phyloP scores from a whole-genome alignment of 768 basidiomycete species.

The Suillus subalutaceus region DNA sequence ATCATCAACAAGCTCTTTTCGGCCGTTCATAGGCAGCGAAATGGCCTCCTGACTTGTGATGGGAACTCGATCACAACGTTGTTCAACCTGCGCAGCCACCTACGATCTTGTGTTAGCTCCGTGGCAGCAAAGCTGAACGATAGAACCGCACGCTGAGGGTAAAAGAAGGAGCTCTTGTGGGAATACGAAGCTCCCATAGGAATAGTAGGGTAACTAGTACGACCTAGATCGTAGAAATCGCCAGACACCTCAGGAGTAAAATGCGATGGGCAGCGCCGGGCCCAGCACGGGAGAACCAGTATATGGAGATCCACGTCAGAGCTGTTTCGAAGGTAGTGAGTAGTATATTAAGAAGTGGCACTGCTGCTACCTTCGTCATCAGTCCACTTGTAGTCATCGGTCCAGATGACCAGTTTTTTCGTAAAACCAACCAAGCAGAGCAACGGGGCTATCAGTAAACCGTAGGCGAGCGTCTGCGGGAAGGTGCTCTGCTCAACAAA shows the following conservation, averaged over 20 bases:
- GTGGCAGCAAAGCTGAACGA: background rate
- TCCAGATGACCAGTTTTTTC: conserved; percentile 49
- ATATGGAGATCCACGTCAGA: conserved; percentile 39
- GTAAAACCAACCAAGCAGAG: conserved; percentile 50
- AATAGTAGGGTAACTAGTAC: background rate
- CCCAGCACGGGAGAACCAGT: conserved; percentile 37
- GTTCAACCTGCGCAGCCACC: conserved; percentile 41
- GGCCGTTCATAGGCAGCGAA: conserved; percentile 58
- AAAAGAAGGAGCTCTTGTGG: conserved; percentile 75
- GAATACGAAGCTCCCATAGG: conserved; percentile 71
- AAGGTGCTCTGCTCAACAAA: conserved; percentile 42
- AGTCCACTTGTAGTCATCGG: conserved; percentile 52
- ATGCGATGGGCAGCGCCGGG: conserved; percentile 22
- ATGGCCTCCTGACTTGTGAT: conserved; percentile 54
- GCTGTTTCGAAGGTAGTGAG: conserved; percentile 18
- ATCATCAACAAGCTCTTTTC: conserved; percentile 47
- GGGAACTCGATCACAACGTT: conserved; percentile 47
- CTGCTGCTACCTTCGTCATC: conserved; percentile 49
- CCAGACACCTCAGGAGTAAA: conserved; percentile 18
- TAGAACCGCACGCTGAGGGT: conserved; percentile 21
- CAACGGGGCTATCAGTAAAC: conserved; percentile 56
- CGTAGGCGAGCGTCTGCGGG: conserved; percentile 53
- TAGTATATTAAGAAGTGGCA: background rate
- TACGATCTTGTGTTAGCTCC: conserved; percentile 18
- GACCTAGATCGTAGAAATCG: background rate